Evolutionary conservation across 257 asterid genomes (phyloP).

Genomic region (Cynanchum wilfordii): DNA sequence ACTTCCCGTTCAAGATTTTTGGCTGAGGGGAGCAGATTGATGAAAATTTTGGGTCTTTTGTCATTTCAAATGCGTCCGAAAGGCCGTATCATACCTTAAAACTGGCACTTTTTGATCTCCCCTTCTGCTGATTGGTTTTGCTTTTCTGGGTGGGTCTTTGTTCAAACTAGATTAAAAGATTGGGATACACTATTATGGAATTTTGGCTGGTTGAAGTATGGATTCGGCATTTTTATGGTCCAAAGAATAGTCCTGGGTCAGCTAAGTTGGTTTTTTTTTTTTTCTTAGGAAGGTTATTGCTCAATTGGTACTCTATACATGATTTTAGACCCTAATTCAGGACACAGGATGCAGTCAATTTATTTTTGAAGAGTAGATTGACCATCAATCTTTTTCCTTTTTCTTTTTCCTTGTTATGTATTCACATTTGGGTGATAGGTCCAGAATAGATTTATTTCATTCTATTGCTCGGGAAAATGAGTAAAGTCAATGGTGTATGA

Average conservation of each 20-base stretch:
- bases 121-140: not conserved
- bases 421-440: not conserved
- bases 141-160: not conserved
- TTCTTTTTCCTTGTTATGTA: not conserved
- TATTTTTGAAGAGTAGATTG: not conserved
- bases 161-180: not conserved
- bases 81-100: not conserved
- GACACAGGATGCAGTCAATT: not conserved
- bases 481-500: not conserved
- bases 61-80: not conserved
- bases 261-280: not conserved
- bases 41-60: not conserved
- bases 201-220: not conserved
- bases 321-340: not conserved
- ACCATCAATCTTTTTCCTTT: not conserved
- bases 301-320: not conserved
- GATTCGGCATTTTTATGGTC: slow-evolving; percentile 6
- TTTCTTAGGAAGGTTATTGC: slow-evolving; percentile 4
- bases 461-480: not conserved
- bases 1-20: not conserved
- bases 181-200: not conserved
- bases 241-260: not conserved
- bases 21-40: not conserved
- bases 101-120: no score
- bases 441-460: not conserved